phyloP scores from a whole-genome alignment of 192 early-diverging fungal species.

The Phlyctochytrium arcticum region DNA sequence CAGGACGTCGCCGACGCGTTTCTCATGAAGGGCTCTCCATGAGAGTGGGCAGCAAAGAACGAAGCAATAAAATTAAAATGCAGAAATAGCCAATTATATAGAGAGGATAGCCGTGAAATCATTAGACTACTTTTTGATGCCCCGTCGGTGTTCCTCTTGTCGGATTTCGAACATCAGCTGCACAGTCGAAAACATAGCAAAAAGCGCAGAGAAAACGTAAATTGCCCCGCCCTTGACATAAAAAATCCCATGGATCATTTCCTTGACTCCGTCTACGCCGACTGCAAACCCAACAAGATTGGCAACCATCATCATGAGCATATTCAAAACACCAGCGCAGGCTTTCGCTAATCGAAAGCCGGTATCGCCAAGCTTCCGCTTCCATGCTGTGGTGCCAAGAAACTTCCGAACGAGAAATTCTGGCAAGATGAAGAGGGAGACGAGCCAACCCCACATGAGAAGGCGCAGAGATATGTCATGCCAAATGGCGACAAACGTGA shows the following conservation, averaged over 20 bases:
- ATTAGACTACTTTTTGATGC: not conserved
- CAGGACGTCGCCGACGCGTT: too few relatives aligned
- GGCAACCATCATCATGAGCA: conserved; percentile 91
- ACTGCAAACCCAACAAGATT: conserved; percentile 95
- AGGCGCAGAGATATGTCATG: conserved; percentile 85
- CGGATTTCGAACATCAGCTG: conserved; percentile 33
- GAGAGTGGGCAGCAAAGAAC: too few relatives aligned
- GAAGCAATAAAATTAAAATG: too few relatives aligned
- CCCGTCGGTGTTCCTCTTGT: conserved; percentile 10
- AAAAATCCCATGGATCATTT: conserved; percentile 68
- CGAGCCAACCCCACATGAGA: conserved; percentile 90
- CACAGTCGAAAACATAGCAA: conserved; percentile 8
- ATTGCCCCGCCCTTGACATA: conserved; percentile 41
- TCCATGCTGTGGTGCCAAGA: conserved; percentile 35
- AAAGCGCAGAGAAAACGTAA: conserved; percentile 11
- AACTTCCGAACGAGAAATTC: conserved; percentile 64
- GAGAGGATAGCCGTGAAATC: not conserved
- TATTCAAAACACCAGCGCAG: conserved; percentile 75
- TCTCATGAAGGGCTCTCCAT: too few relatives aligned
- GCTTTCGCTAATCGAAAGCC: conserved; percentile 35
- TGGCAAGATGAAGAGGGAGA: conserved; percentile 80
- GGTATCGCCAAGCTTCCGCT: not conserved
- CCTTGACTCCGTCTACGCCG: conserved; percentile 79
- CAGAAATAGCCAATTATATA: too few relatives aligned
- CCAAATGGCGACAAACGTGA: conserved; percentile 98